Conservation (phyloP, 495 filamentous ascomycete species). For the Penicillium cataractarum region DNA sequence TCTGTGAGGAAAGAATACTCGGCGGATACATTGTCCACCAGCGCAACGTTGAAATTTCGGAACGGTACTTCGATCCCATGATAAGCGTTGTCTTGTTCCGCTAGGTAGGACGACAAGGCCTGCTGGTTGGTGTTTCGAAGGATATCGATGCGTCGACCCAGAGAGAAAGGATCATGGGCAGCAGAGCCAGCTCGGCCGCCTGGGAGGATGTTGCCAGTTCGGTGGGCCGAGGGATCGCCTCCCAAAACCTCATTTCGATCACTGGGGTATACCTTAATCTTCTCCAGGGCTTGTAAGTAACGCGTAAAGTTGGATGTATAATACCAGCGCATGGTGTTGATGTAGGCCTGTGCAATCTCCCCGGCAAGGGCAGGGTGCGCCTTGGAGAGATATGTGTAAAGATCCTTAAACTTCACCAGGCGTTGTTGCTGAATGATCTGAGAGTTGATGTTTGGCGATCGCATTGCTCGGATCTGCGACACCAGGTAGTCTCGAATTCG, state of each 20-base stretch:
- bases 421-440: conserved; percentile 93
- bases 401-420: conserved; percentile 82
- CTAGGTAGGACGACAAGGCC: conserved; percentile 78
- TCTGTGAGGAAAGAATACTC: conserved; percentile 92
- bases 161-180: conserved; percentile 82
- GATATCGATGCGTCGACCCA: conserved; percentile 82
- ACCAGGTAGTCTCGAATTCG: conserved; percentile 93
- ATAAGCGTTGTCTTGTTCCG: conserved; percentile 81
- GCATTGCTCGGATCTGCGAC: conserved; percentile 86
- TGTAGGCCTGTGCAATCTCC: conserved; percentile 90
- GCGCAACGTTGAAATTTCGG: conserved; percentile 88
- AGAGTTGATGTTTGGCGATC: conserved; percentile 93
- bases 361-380: conserved; percentile 79
- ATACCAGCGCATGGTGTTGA: conserved; percentile 99
- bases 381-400: conserved; percentile 80
- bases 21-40: conserved; percentile 91
- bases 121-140: conserved; percentile 69
- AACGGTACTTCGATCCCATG: conserved; percentile 91
- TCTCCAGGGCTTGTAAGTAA: conserved; percentile 80
- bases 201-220: conserved; percentile 42
- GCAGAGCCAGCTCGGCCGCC: conserved; percentile 54
- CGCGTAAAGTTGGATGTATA: conserved; percentile 89
- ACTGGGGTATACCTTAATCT: conserved; percentile 77
- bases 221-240: conserved; percentile 68
- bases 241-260: conserved; percentile 87